Conservation (phyloP, 129 eudicot genomes). For the Tagetes patula region DNA sequence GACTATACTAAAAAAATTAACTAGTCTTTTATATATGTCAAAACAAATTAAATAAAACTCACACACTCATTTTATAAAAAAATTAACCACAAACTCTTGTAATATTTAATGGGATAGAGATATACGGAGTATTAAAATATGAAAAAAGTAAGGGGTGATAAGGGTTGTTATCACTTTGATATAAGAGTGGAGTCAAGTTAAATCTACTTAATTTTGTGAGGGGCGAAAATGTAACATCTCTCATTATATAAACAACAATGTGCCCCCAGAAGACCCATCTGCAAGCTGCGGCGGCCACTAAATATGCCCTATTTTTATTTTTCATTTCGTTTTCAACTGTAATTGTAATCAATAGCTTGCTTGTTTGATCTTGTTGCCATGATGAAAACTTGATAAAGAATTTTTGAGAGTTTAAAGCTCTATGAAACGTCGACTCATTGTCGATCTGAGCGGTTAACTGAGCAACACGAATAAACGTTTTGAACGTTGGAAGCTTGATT, state of each 20-base stretch:
- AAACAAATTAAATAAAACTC: too few species aligned
- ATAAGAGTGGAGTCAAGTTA: neutral
- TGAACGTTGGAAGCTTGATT: neutral
- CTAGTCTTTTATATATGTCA: too few species aligned
- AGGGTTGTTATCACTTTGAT: too few species aligned
- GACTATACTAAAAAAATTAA: too few species aligned
- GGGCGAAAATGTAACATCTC: constrained; percentile 12
- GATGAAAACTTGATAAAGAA: constrained; percentile 22
- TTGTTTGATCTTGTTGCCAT: constrained; percentile 25
- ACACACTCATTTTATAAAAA: too few species aligned
- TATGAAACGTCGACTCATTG: constrained; percentile 33
- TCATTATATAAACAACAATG: constrained; percentile 17
- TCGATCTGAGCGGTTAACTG: constrained; percentile 44
- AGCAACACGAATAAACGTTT: constrained; percentile 16
- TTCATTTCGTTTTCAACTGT: neutral
- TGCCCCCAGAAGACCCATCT: neutral
- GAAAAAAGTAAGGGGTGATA: too few species aligned
- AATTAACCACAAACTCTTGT: too few species aligned
- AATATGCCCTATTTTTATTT: constrained; percentile 1
- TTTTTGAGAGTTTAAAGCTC: constrained; percentile 30
- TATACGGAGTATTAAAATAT: too few species aligned
- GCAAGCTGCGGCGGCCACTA: constrained; percentile 19
- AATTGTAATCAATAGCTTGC: neutral
- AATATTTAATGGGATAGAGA: too few species aligned
- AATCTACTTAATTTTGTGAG: neutral